A percentile compares a stretch with the other conserved stretches of the same genome.
phyloP scores from a whole-genome alignment of 352 stramenopile species.

The Phytopythium ostracodes region DNA sequence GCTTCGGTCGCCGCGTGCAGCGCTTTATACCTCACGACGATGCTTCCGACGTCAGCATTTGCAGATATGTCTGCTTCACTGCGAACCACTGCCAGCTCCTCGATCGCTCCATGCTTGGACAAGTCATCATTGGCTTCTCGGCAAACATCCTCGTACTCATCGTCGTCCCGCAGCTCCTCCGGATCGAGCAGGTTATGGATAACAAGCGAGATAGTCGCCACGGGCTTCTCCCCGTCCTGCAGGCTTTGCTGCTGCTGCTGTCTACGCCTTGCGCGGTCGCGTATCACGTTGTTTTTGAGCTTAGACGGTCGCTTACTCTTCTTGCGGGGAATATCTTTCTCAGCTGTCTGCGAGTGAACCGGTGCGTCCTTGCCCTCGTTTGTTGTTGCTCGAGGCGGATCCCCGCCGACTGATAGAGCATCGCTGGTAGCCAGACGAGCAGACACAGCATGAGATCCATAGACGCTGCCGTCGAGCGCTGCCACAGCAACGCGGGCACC shows the following conservation, averaged over 20 bases:
- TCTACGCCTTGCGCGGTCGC: background rate
- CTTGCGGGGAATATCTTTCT: background rate
- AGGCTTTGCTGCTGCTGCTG: background rate
- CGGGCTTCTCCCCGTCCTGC: background rate
- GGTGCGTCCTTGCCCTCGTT: too few species aligned
- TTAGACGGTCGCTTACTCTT: constrained; percentile 4
- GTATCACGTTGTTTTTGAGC: background rate
- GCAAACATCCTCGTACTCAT: constrained; percentile 4
- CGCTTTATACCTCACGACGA: background rate
- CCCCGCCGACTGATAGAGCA: too few species aligned
- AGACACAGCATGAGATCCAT: background rate
- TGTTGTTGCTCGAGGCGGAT: background rate
- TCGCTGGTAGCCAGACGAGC: too few species aligned
- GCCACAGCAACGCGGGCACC: background rate
- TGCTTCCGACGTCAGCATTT: background rate
- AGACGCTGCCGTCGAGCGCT: background rate
- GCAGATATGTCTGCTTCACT: too few species aligned
- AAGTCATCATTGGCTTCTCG: background rate
- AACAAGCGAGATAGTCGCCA: background rate
- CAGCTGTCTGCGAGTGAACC: background rate
- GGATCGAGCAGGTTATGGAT: constrained; percentile 6
- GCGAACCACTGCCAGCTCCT: background rate
- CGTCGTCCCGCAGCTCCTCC: constrained; percentile 6
- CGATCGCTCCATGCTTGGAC: background rate
- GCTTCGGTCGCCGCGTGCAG: background rate